Evolutionary conservation across 768 basidiomycete genomes (phyloP).

Genomic region (Calvatia gigantea): DNA sequence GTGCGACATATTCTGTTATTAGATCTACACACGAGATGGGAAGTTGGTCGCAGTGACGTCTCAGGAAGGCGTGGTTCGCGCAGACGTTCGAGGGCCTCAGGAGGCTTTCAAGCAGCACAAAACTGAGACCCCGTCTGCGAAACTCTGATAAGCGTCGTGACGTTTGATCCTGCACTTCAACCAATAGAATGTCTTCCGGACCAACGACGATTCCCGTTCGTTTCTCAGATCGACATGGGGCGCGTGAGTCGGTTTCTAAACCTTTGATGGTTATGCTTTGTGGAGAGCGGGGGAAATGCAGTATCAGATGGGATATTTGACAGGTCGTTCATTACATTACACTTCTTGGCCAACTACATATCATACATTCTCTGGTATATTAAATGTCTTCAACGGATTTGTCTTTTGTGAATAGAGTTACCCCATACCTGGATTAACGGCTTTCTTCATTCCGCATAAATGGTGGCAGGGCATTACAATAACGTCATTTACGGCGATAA

Average conservation of each 20-base stretch:
- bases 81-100: conserved; percentile 44
- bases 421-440: no score
- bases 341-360: neutral
- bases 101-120: neutral
- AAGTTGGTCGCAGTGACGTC: conserved; percentile 70
- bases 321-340: neutral
- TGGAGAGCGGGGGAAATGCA: neutral
- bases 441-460: neutral
- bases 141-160: neutral
- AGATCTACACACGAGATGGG: conserved; percentile 72
- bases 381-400: no score
- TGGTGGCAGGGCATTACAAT: neutral
- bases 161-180: no score
- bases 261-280: neutral
- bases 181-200: no score
- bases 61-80: conserved; percentile 78
- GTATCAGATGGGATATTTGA: neutral
- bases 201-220: no score
- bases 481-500: neutral
- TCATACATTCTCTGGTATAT: neutral
- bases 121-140: neutral
- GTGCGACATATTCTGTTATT: neutral
- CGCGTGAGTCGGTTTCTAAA: neutral
- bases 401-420: no score
- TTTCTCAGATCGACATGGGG: neutral